These are phyloP conservation scores for Earliella scabrosa DNA, from an alignment of 1,284 basidiomycete species.

Conservation along the genomic window DNA sequence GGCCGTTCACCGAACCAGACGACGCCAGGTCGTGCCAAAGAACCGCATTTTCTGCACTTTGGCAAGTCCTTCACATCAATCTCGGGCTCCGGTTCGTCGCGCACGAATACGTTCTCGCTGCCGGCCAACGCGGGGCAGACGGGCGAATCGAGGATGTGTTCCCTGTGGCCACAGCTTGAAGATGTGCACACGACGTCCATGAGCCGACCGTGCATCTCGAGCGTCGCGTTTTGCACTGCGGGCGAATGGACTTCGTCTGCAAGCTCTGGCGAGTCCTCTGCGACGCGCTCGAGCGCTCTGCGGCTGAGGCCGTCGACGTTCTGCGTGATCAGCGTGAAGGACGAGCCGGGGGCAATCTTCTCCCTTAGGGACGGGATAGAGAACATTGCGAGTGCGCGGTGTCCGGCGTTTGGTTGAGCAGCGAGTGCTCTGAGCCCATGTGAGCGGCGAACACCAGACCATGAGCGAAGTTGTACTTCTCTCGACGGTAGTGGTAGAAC, in stretches of 20 bases:
- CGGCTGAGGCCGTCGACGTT: conserved; percentile 67
- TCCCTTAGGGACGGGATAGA: conserved; percentile 43
- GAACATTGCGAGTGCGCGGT: conserved; percentile 53
- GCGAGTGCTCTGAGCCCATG: conserved; percentile 44
- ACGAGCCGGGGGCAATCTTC: conserved; percentile 44
- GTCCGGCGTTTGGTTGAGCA: conserved; percentile 61
- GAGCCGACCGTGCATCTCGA: conserved; percentile 72
- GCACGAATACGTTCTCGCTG: conserved; percentile 51
- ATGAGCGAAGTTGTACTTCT: too few relatives aligned
- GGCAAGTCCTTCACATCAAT: conserved; percentile 54
- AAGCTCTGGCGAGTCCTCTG: conserved; percentile 8
- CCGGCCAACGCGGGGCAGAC: conserved; percentile 55
- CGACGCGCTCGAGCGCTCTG: conserved; percentile 36
- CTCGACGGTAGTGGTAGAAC: conserved; percentile 65
- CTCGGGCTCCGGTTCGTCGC: conserved; percentile 41
- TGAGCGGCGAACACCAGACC: too few relatives aligned
- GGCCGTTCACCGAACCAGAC: conserved; percentile 71
- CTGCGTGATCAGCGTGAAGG: conserved; percentile 64
- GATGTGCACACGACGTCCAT: conserved; percentile 60
- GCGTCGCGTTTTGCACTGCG: conserved; percentile 34
- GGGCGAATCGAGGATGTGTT: conserved; percentile 48
- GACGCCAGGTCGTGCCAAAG: conserved; percentile 60
- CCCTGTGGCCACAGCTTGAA: conserved; percentile 43
- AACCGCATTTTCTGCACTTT: conserved; percentile 52
- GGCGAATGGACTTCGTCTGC: conserved; percentile 11